phyloP scores from a whole-genome alignment of 140 eudicot species.

The Anethum foeniculum region DNA sequence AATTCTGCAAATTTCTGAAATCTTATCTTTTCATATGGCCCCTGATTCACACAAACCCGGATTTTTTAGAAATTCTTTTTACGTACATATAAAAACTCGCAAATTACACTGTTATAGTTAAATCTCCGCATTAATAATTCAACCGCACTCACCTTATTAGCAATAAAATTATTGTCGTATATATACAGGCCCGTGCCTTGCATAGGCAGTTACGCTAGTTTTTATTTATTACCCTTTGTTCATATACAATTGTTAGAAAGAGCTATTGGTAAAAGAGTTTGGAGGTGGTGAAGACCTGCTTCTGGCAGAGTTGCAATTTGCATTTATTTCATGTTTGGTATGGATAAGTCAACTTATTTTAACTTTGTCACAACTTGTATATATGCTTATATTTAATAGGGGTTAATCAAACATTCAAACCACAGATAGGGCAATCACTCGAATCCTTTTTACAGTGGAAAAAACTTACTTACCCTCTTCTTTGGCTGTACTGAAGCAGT shows the following conservation, averaged over 20 bases:
- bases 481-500: constrained; percentile 86
- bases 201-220: not conserved
- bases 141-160: too few species aligned
- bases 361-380: not conserved
- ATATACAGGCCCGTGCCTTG: too few species aligned
- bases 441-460: constrained; percentile 95
- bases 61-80: too few species aligned
- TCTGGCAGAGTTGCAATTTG: constrained; percentile 87
- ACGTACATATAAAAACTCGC: too few species aligned
- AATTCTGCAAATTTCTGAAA: too few species aligned
- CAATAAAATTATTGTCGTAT: too few species aligned
- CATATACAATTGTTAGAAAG: constrained; percentile 71
- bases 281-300: constrained; percentile 68
- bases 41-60: too few species aligned
- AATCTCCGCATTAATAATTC: too few species aligned
- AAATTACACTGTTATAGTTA: too few species aligned
- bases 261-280: constrained; percentile 57
- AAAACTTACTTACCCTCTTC: constrained; percentile 56
- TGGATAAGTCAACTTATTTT: not conserved
- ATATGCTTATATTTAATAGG: too few species aligned
- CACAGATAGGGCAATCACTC: constrained; percentile 96
- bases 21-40: too few species aligned
- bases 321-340: constrained; percentile 89
- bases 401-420: constrained; percentile 8
- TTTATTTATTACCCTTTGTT: constrained; percentile 12